Base-by-base conservation (phyloP, 257 asterid genomes). In the Nicotiana benthamiana region DNA sequence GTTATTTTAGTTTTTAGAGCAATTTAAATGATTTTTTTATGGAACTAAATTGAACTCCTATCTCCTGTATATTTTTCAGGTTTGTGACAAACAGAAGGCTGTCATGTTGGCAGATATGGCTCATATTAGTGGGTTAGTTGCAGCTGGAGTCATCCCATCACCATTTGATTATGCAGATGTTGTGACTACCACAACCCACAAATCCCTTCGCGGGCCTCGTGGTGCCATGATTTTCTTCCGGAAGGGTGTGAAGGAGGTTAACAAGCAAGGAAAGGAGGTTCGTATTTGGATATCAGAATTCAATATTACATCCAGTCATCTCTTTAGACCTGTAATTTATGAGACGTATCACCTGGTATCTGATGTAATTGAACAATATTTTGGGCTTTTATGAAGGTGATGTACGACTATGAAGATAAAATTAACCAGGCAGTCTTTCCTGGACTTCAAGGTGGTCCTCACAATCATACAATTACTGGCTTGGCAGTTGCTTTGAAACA, bases 381-480 rank as follows among this genome's bases (percentile, higher is more conserved):
- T 64, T 28, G 46, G 46, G 48, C 32, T 28, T 64, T 82, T 81
- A 51, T 46, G 79, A 85, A 95, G 99, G 98, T 95, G 64, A 61
- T 88, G 90, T 93, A 92, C 78, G 97, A 95, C 83, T 89, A 85
- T 84, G 99, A 90, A 84, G 99, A 95, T 87, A 95, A 87, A 87
- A 95, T 95, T 79, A 95, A 95, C 83, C 96, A 91, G 83, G 98
- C 99, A 9, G 99, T 95, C 82, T 95, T 95, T 88, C 98, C 97
- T 66, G 99, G 98, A 81, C 97, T 93, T 83, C 99, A 93, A 89
- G 99, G 99, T 80, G 99, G 99, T 78, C 99, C 99, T 7, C 99
- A 95, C 88, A 95, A 95, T 84, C 99, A 95, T 85, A 95, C 99
- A 12, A 93, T 93, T 75, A 90, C 97, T 80, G 97, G 91, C 85